A percentile compares a stretch with the other conserved stretches of the same genome.
These are phyloP conservation scores for Dujonia santamariae DNA, from an alignment of 1,139 yeast genomes.

Conservation along the genomic window DNA sequence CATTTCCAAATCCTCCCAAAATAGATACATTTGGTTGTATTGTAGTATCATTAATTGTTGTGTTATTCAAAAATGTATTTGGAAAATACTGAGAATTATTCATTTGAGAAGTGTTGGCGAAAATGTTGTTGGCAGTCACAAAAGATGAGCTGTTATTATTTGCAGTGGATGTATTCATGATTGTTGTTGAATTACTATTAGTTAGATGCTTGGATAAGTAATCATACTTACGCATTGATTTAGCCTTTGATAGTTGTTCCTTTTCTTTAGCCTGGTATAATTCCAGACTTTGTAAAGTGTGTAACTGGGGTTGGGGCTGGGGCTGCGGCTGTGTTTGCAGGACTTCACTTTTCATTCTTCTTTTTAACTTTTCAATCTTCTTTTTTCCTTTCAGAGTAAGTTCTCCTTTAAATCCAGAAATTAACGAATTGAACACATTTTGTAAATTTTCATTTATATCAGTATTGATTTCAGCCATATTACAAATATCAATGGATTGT, in stretches of 20 bases:
- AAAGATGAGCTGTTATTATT: constrained; percentile 4
- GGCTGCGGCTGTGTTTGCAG: neutral
- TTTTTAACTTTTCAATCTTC: constrained; percentile 13
- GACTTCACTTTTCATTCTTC: neutral
- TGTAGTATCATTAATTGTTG: constrained; percentile 20
- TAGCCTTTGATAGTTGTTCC: constrained; percentile 28
- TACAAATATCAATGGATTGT: constrained; percentile 23
- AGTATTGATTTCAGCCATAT: constrained; percentile 29
- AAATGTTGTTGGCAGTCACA: constrained; percentile 5
- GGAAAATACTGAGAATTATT: constrained; percentile 4
- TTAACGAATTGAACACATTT: constrained; percentile 23
- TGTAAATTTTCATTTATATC: constrained; percentile 27
- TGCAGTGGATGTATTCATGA: neutral
- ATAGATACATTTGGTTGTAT: constrained; percentile 20
- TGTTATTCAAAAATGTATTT: constrained; percentile 19
- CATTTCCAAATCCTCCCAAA: constrained; percentile 37
- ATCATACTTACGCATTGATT: constrained; percentile 26
- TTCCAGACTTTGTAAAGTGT: neutral
- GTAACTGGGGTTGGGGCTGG: neutral
- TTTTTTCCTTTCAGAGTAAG: constrained; percentile 30
- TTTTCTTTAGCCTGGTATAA: constrained; percentile 23
- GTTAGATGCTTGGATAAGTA: constrained; percentile 34
- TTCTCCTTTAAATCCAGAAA: constrained; percentile 25
- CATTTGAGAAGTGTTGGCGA: neutral
- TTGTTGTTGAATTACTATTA: neutral